Evolutionary conservation across 1,284 basidiomycete species (phyloP), one percentile per base, ranked within the genome.

Genomic region (Ganoderma sinense): DNA sequence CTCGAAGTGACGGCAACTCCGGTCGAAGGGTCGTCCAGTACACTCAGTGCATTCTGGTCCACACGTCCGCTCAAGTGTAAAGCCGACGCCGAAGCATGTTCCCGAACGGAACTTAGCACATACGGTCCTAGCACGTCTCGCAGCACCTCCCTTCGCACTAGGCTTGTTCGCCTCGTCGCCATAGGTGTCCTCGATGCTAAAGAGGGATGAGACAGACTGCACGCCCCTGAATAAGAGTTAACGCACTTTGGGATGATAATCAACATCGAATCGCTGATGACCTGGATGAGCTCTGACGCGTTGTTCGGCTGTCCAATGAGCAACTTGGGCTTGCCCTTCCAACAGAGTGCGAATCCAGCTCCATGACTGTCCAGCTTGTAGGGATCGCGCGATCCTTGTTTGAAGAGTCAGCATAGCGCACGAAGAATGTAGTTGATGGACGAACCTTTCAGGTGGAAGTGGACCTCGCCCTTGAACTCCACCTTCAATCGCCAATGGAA

Each of bases 21-120:
- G 90, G 77, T 96, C 87, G 75, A 95, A 93, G 4, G 91, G 80
- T 31, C 87, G 83, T 18, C 90, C 88, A 39, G 80, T 80, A 78
- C 95, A 97, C 16, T 81, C 84, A 18, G 74, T 55, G 77, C 97
- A 99, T 56, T 89, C 89, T n/a, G 86, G 81, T 10, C 89, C 88
- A 80, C 97, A 99, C 0, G 96, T 89, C 60, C 96, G 88, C 80
- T 99, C 97, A 56, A 97, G 86, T 11, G 87, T 86, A 77, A 96
- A 89, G 1, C 97, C 96, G 36, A 97, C 87, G 10, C 97, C 97
- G 81, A 97, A 97, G 39, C 94, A 88, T n/a, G 97, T 92, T 20
- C 97, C 97, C 67, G 95, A 94, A 39, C 89, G 87, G 73, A 98
- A 88, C 75, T 94, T 94, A 11, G 95, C 96, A 72, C 94, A 95